A percentile compares a stretch with the other conserved stretches of the same genome.
phyloP scores from a whole-genome alignment of 1,139 yeast genomes.

The Sugiyamaella japonica region DNA sequence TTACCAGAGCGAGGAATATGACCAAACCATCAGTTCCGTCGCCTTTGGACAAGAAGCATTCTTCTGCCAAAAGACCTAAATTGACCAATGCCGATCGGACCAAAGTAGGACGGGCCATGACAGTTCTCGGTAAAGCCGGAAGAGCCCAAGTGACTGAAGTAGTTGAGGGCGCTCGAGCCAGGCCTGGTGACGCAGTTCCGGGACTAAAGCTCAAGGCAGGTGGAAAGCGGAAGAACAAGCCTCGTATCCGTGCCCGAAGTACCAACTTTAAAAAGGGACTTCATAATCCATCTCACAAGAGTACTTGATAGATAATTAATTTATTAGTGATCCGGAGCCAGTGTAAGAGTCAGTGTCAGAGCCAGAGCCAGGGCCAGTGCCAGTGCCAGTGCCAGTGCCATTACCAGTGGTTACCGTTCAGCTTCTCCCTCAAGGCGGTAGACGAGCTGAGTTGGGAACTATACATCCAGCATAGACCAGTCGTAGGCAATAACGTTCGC shows the following conservation, averaged over 20 bases:
- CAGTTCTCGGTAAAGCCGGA: slow-evolving; percentile 76
- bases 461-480: too few relatives aligned
- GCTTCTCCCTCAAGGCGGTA: too few relatives aligned
- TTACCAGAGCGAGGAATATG: slow-evolving; percentile 71
- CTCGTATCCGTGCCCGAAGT: slow-evolving; percentile 66
- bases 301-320: not conserved
- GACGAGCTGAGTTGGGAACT: too few relatives aligned
- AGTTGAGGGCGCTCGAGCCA: slow-evolving; percentile 83
- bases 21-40: slow-evolving; percentile 39
- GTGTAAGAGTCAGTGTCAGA: not conserved
- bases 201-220: slow-evolving; percentile 16
- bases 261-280: slow-evolving; percentile 51
- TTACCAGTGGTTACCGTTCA: not conserved
- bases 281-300: not conserved
- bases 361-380: not conserved
- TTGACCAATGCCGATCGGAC: slow-evolving; percentile 56
- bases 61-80: slow-evolving; percentile 34
- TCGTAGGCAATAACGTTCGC: too few relatives aligned
- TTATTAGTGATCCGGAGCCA: not conserved
- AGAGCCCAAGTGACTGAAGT: slow-evolving; percentile 60
- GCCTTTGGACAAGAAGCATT: slow-evolving; percentile 23
- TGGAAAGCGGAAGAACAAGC: slow-evolving; percentile 50
- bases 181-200: slow-evolving; percentile 51
- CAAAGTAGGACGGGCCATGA: slow-evolving; percentile 74
- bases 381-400: not conserved